Percentiles rank a stretch among this genome's conserved stretches.
phyloP scores from a whole-genome alignment of 2,329 filamentous ascomycete species.

The Penicillium sp. region DNA sequence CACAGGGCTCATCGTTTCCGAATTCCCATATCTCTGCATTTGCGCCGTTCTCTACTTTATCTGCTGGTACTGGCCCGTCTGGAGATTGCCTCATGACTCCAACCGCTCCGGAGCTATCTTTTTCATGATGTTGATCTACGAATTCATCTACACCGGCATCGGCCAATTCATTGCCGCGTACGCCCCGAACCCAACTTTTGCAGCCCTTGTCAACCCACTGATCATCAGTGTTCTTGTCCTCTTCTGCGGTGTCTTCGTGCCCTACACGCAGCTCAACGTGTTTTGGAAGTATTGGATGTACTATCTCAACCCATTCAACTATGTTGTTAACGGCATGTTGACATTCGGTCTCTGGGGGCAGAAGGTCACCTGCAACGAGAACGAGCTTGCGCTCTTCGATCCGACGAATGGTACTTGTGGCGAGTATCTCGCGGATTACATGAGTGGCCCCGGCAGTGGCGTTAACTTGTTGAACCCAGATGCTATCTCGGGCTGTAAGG shows the following conservation, averaged over 20 bases:
- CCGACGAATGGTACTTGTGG: conserved; percentile 53
- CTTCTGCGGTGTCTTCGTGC: conserved; percentile 72
- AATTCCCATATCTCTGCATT: conserved; percentile 69
- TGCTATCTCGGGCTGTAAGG: conserved; percentile 57
- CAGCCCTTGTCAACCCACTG: conserved; percentile 72
- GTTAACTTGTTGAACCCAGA: conserved; percentile 63
- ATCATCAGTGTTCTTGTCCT: conserved; percentile 71
- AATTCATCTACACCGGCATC: conserved; percentile 69
- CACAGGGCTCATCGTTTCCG: conserved; percentile 67
- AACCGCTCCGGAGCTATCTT: conserved; percentile 53
- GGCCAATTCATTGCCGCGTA: conserved; percentile 80
- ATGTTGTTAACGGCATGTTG: conserved; percentile 60
- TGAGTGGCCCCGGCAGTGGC: conserved; percentile 47
- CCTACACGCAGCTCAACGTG: conserved; percentile 62
- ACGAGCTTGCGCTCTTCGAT: conserved; percentile 54
- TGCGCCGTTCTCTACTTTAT: conserved; percentile 67
- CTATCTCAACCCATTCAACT: conserved; percentile 64
- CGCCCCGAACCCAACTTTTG: conserved; percentile 67
- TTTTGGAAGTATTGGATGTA: conserved; percentile 72
- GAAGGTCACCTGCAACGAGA: conserved; percentile 50
- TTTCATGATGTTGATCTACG: conserved; percentile 73
- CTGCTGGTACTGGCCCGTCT: conserved; percentile 73
- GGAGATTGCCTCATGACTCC: conserved; percentile 65
- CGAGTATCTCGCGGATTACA: conserved; percentile 59
- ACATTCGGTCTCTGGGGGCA: conserved; percentile 54